Base-by-base conservation (phyloP, 306 rosid species). In the Trichosanthes truncata region DNA sequence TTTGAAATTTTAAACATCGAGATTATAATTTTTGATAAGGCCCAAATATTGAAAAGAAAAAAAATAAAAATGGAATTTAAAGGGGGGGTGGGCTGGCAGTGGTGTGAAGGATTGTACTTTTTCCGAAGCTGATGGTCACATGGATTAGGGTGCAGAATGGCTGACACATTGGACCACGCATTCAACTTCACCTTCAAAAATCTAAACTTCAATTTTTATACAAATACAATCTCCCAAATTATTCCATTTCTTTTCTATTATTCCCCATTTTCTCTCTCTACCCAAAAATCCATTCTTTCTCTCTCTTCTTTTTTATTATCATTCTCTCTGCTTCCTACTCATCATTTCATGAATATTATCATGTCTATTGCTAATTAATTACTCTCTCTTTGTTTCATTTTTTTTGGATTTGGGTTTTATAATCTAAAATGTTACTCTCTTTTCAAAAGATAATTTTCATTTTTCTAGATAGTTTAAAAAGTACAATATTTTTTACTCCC, bases 121-220 rank as follows among this genome's bases (percentile, higher is more conserved):
- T 66, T 55, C 9, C 60, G 82, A 81, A 83, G 89, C 81, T 40
- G 80, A 74, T 76, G 81, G 78, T 86, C 96, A 91, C 91, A 88
- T 89, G 92, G 88, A 84, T 87, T 84, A 67, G 62, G 51, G 79
- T 81, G 87, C 89, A 81, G 82, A 48, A 76, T 4, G 46, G 83
- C 96, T 91, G 93, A 91, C 91, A 79, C 45, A 14, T 77, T 82
- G 90, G 96, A 84, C 90, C 86, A 82, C 62, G 81, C 85, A 83
- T 82, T 57, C 81, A 56, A 33, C 79, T 41, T 72, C 80, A 74
- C 83, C 62, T 82, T 80, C 41, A 33, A 33, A 36, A 36, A 3
- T 36, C 5, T 36, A 3, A 36, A 36, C 5, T 36, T 36, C 38
- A 36, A 36, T 36, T 3, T n/a, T n/a, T n/a, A n/a, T n/a, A n/a